These are phyloP conservation scores for Neurospora sp. DNA, from an alignment of 495 filamentous ascomycete genomes.

Conservation along the genomic window DNA sequence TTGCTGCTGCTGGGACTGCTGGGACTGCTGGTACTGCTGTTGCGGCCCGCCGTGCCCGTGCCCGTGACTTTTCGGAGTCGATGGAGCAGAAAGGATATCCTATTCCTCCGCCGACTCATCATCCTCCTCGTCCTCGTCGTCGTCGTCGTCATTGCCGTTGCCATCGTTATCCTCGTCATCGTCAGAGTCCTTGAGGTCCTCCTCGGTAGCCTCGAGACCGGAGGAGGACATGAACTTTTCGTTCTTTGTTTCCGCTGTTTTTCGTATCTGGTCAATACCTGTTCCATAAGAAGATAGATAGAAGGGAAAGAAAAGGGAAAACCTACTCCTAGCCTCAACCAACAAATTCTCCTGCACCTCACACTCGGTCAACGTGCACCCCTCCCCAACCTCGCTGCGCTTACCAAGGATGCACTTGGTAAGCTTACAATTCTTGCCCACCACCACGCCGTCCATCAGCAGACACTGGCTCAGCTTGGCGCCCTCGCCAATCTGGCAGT, in stretches of 20 bases:
- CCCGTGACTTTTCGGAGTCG: not conserved
- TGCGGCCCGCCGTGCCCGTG: not conserved
- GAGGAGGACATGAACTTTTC: conserved; percentile 82
- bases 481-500: conserved; percentile 70
- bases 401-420: conserved; percentile 77
- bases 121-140: conserved; percentile 5
- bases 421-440: conserved; percentile 66
- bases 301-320: conserved; percentile 21
- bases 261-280: too few species aligned
- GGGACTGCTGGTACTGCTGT: too few species aligned
- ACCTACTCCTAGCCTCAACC: conserved; percentile 70
- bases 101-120: conserved; percentile 1
- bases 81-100: not conserved
- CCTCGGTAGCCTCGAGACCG: conserved; percentile 52
- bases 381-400: conserved; percentile 63
- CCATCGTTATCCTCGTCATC: conserved; percentile 19
- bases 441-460: conserved; percentile 80
- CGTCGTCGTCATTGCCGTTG: conserved; percentile 6
- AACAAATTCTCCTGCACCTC: conserved; percentile 80
- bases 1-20: too few species aligned
- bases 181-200: conserved; percentile 34
- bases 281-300: too few species aligned
- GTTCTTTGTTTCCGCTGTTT: conserved; percentile 60
- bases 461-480: conserved; percentile 74
- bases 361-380: conserved; percentile 69